phyloP scores from a whole-genome alignment of 1,139 yeast genomes.

The Suhomyces bribrorum region DNA sequence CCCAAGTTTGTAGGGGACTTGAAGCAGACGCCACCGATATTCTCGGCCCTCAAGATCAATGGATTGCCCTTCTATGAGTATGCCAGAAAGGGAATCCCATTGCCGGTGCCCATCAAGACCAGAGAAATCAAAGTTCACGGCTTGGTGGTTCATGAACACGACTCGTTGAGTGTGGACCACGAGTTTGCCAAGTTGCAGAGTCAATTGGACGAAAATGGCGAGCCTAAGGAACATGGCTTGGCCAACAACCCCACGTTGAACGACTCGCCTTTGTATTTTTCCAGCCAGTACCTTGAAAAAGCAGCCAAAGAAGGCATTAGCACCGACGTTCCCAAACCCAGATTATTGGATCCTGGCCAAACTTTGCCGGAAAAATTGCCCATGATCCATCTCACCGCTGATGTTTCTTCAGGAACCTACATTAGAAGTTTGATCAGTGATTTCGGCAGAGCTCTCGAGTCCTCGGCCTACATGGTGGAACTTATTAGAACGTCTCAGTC shows the following conservation, averaged over 20 bases:
- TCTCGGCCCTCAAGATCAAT: slow-evolving; percentile 89
- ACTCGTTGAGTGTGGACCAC: slow-evolving; percentile 58
- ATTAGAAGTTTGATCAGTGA: slow-evolving; percentile 90
- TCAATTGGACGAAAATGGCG: slow-evolving; percentile 54
- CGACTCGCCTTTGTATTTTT: slow-evolving; percentile 61
- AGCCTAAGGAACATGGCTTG: slow-evolving; percentile 47
- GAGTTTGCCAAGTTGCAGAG: slow-evolving; percentile 52
- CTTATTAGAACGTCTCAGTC: slow-evolving; percentile 75
- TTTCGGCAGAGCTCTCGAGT: slow-evolving; percentile 76
- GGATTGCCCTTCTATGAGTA: slow-evolving; percentile 94
- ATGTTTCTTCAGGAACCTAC: slow-evolving; percentile 94
- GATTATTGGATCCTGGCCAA: slow-evolving; percentile 24
- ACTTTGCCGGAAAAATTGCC: slow-evolving; percentile 50
- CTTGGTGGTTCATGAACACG: slow-evolving; percentile 53
- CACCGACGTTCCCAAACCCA: slow-evolving; percentile 29
- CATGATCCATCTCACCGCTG: slow-evolving; percentile 66
- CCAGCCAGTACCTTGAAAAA: slow-evolving; percentile 50
- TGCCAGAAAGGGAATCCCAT: slow-evolving; percentile 83
- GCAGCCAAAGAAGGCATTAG: slow-evolving; percentile 32
- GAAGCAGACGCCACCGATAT: slow-evolving; percentile 92
- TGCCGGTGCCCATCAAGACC: slow-evolving; percentile 78
- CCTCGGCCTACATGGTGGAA: slow-evolving; percentile 88
- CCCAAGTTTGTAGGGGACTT: slow-evolving; percentile 73
- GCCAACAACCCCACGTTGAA: slow-evolving; percentile 60
- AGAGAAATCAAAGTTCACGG: slow-evolving; percentile 67